Evolutionary conservation across 148 eudicot genomes (phyloP).

Genomic region (Cornus florida): DNA sequence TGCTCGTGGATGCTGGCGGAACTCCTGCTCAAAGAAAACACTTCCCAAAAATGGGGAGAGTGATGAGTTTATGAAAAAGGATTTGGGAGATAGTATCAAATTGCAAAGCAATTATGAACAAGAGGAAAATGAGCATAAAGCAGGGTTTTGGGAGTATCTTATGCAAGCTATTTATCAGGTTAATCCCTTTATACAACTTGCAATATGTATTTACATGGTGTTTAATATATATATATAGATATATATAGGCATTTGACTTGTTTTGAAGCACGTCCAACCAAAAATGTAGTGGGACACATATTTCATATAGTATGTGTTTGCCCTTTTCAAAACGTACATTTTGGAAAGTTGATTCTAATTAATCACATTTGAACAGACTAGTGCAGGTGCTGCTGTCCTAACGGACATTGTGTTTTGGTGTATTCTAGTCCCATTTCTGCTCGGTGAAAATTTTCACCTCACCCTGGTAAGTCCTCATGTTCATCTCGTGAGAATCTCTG

Average conservation of each 20-base stretch:
- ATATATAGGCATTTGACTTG: too few species aligned
- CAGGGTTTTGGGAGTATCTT: conserved; percentile 46
- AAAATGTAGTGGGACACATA: too few species aligned
- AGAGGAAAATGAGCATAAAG: conserved; percentile 15
- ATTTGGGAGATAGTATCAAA: conserved; percentile 10
- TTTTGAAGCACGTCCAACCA: too few species aligned
- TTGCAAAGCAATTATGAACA: too few species aligned
- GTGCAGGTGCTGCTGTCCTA: conserved; percentile 68
- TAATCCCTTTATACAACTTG: neutral
- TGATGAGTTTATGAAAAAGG: conserved; percentile 34
- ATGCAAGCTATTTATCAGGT: conserved; percentile 75
- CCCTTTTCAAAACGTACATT: too few species aligned
- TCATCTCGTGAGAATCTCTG: too few species aligned
- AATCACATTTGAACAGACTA: conserved; percentile 33
- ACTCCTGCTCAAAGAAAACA: conserved; percentile 32
- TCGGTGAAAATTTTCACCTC: conserved; percentile 30
- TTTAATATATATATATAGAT: too few species aligned
- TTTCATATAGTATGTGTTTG: too few species aligned
- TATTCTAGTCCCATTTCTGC: conserved; percentile 65
- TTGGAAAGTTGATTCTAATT: too few species aligned
- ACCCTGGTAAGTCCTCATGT: too few species aligned
- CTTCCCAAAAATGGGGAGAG: conserved; percentile 28
- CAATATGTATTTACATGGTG: too few species aligned
- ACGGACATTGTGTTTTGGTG: conserved; percentile 70
- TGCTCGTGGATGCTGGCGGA: conserved; percentile 63